These are phyloP conservation scores for Acanthamoeba divionensis DNA, from an alignment of 208 protist genomes.

Conservation along the genomic window DNA sequence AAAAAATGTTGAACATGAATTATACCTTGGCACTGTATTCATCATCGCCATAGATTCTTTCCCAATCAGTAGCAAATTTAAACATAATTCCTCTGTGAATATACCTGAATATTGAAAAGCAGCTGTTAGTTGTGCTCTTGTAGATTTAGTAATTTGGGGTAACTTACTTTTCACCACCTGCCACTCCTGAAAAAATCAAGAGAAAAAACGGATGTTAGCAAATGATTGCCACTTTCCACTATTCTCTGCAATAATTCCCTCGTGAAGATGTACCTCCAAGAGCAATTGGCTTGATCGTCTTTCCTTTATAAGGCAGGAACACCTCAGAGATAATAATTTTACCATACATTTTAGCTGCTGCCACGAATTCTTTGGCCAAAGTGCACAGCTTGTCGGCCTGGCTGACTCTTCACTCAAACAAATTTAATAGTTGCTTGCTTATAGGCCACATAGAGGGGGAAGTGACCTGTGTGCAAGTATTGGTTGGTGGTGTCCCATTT, in stretches of 20 bases:
- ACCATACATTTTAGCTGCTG: constrained; percentile 59
- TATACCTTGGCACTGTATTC: constrained; percentile 42
- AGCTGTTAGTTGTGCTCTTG: too few species aligned
- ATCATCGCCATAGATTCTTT: constrained; percentile 27
- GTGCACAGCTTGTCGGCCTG: constrained; percentile 53
- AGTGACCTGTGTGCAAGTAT: neutral
- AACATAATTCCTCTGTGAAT: constrained; percentile 55
- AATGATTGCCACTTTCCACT: too few species aligned
- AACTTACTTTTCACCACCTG: constrained; percentile 61
- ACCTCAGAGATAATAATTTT: constrained; percentile 65
- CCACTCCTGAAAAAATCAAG: neutral
- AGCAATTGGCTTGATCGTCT: constrained; percentile 53
- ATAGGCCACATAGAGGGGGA: too few species aligned
- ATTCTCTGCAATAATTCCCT: too few species aligned
- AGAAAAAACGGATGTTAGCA: too few species aligned
- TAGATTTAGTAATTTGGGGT: neutral
- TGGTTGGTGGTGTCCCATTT: neutral
- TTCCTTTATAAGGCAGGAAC: constrained; percentile 55
- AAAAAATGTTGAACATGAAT: too few species aligned
- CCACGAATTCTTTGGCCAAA: constrained; percentile 53
- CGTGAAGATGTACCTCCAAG: constrained; percentile 45
- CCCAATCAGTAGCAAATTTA: constrained; percentile 63
- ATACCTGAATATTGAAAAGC: neutral
- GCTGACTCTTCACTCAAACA: neutral
- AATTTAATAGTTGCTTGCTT: neutral